Percentiles rank a stretch among this genome's conserved stretches.
These are phyloP conservation scores for Chrysanthemum lavandulifolium DNA, from an alignment of 129 eudicot genomes.

Conservation along the genomic window DNA sequence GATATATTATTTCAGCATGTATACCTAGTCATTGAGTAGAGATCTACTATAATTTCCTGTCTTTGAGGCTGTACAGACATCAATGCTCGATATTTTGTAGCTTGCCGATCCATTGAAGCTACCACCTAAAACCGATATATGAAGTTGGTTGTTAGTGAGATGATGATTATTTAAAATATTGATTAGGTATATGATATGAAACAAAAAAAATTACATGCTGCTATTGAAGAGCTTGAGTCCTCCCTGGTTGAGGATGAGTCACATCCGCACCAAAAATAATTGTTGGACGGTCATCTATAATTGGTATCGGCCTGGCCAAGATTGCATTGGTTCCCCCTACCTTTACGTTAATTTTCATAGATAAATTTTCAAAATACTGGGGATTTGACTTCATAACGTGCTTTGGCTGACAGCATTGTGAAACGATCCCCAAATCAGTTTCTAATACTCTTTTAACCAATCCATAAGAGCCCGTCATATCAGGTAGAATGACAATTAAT, in stretches of 20 bases:
- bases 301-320: constrained; percentile 29
- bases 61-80: constrained; percentile 67
- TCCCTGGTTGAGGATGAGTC: constrained; percentile 79
- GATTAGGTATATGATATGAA: not conserved
- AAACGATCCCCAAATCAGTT: constrained; percentile 72
- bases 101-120: constrained; percentile 83
- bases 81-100: constrained; percentile 58
- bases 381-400: constrained; percentile 31
- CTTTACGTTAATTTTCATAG: constrained; percentile 83
- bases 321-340: constrained; percentile 76
- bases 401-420: constrained; percentile 78
- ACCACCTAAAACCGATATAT: constrained; percentile 50
- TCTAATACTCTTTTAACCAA: constrained; percentile 65
- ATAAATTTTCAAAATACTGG: constrained; percentile 69
- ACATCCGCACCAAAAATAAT: constrained; percentile 91
- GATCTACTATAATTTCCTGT: constrained; percentile 68
- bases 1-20: not conserved
- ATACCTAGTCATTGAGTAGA: constrained; percentile 61
- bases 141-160: not conserved
- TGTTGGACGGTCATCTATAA: constrained; percentile 45
- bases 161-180: not conserved
- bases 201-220: constrained; percentile 56
- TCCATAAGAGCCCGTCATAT: constrained; percentile 60
- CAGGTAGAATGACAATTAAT: constrained; percentile 63
- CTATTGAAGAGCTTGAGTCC: constrained; percentile 75